phyloP scores from a whole-genome alignment of 2,329 filamentous ascomycete genomes.

The Diaporthe citriasiana region DNA sequence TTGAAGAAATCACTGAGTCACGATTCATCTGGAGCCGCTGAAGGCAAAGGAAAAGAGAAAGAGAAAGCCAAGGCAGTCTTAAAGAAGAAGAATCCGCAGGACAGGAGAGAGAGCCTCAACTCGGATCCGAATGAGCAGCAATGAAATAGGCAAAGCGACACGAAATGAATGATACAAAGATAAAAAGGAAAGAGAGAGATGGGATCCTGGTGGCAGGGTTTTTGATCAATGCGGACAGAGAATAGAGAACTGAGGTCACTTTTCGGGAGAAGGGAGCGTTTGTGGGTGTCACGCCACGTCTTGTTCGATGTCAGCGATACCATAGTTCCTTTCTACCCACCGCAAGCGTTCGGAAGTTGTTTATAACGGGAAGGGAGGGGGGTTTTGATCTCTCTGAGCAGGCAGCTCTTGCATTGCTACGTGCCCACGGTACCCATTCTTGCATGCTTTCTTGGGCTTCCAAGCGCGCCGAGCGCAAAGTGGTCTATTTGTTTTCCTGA shows the following conservation, averaged over 20 bases:
- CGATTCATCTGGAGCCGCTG: slow-evolving; percentile 30
- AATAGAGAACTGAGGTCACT: slow-evolving; percentile 18
- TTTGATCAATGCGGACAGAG: background rate
- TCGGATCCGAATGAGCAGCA: slow-evolving; percentile 35
- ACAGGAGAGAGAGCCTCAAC: slow-evolving; percentile 47
- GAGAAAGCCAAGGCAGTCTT: slow-evolving; percentile 42
- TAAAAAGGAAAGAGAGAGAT: background rate
- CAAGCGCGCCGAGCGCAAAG: background rate
- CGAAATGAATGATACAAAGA: background rate
- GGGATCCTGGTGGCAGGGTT: background rate
- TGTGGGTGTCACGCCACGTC: slow-evolving; percentile 18
- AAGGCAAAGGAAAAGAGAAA: slow-evolving; percentile 38
- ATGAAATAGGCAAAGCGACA: background rate
- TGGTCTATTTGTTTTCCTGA: background rate
- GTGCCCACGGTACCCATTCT: background rate
- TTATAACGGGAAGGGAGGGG: background rate
- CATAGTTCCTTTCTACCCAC: slow-evolving; percentile 3
- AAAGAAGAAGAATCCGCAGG: slow-evolving; percentile 47
- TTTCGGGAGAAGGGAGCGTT: slow-evolving; percentile 3
- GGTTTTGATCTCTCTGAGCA: background rate
- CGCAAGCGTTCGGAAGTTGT: slow-evolving; percentile 7
- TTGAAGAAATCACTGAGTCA: slow-evolving; percentile 40
- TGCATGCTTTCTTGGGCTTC: slow-evolving; percentile 17
- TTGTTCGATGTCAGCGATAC: slow-evolving; percentile 20
- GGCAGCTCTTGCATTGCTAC: slow-evolving; percentile 15